Evolutionary conservation across 768 basidiomycete species (phyloP).

Genomic region (Rossbeevera mucosa): DNA sequence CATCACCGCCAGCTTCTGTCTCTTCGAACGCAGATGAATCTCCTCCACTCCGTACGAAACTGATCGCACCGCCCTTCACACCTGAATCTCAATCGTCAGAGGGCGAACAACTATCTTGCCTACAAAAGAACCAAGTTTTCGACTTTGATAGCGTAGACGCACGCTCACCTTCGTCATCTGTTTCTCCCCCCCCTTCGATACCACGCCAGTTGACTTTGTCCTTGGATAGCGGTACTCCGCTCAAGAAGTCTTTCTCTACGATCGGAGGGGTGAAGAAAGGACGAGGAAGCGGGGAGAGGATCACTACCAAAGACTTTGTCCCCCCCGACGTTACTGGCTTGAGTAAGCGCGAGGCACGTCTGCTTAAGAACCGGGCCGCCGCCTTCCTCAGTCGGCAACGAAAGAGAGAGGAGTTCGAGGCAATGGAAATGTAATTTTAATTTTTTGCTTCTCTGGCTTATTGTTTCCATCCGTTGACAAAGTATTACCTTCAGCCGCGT

Average conservation of each 20-base stretch:
- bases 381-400: conserved; percentile 88
- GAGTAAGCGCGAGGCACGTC: conserved; percentile 84
- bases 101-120: conserved; percentile 47
- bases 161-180: conserved; percentile 33
- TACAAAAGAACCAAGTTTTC: conserved; percentile 72
- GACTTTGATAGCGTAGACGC: conserved; percentile 39
- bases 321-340: conserved; percentile 87
- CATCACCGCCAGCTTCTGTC: conserved; percentile 46
- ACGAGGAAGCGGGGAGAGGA: conserved; percentile 43
- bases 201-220: conserved; percentile 34
- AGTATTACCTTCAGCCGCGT: conserved; percentile 57
- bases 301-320: conserved; percentile 75
- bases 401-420: conserved; percentile 89
- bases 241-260: conserved; percentile 43
- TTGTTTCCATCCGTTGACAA: conserved; percentile 14
- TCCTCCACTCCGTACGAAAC: conserved; percentile 39
- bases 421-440: conserved; percentile 88
- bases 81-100: conserved; percentile 41
- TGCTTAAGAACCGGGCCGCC: conserved; percentile 89
- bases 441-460: conserved; percentile 9
- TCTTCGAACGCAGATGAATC: conserved; percentile 43
- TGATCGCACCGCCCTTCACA: conserved; percentile 50
- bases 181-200: conserved; percentile 28
- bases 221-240: conserved; percentile 27
- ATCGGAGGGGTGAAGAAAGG: conserved; percentile 43